Conservation (phyloP, 1,284 basidiomycete genomes). For the Austropuccinia psidii region DNA sequence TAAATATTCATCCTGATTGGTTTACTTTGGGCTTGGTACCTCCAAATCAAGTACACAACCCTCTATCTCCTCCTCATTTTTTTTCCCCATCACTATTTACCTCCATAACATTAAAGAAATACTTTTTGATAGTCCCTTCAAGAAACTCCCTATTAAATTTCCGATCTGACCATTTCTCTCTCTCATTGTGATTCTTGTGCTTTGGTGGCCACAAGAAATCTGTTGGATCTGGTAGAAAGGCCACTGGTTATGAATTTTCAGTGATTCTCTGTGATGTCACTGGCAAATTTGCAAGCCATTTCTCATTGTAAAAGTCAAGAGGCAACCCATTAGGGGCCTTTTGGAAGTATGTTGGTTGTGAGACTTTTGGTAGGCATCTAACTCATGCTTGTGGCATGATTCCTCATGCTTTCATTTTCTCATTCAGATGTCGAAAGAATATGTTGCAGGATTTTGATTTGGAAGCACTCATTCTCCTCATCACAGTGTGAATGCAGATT, state of each 20-base stretch:
- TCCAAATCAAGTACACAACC: too few relatives aligned
- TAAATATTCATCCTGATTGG: too few relatives aligned
- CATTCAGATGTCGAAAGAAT: slow-evolving; percentile 7
- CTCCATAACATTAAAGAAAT: too few relatives aligned
- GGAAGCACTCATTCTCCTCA: not conserved
- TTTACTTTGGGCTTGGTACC: too few relatives aligned
- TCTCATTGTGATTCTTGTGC: too few relatives aligned
- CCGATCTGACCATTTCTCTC: not conserved
- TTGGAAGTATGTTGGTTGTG: too few relatives aligned
- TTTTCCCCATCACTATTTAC: too few relatives aligned
- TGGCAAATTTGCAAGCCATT: not conserved
- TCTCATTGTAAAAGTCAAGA: slow-evolving; percentile 7
- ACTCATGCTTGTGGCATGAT: not conserved
- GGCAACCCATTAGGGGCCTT: slow-evolving; percentile 17
- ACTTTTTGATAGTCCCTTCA: too few relatives aligned
- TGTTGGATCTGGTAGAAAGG: slow-evolving; percentile 8
- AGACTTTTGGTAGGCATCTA: not conserved
- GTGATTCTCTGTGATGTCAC: not conserved
- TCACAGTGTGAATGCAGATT: not conserved
- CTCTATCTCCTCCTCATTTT: too few relatives aligned
- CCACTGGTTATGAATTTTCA: not conserved
- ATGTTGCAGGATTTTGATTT: not conserved
- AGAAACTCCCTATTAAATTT: slow-evolving; percentile 1
- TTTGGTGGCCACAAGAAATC: too few relatives aligned
- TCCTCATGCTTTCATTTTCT: not conserved